Conservation (phyloP, 495 filamentous ascomycete species). For the Terfezia claveryi region DNA sequence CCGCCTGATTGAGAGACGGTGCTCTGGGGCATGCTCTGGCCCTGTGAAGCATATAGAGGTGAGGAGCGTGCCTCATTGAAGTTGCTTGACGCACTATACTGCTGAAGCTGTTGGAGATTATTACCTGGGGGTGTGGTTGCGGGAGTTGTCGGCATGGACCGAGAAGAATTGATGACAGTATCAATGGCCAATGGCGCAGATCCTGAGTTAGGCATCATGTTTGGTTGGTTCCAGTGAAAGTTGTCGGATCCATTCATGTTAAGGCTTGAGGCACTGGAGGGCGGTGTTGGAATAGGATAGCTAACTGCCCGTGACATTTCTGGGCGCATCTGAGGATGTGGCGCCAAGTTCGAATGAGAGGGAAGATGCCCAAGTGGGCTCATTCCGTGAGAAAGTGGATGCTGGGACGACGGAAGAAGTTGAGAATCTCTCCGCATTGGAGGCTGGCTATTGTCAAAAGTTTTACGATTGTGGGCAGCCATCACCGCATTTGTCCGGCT, state of each 20-base stretch:
- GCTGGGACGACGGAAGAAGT: constrained; percentile 33
- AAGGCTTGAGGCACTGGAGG: constrained; percentile 48
- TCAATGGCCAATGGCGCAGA: constrained; percentile 68
- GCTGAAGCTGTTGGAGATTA: constrained; percentile 52
- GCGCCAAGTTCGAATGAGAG: constrained; percentile 39
- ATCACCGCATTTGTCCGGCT: constrained; percentile 62
- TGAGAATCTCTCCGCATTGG: constrained; percentile 19
- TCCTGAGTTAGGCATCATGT: constrained; percentile 25
- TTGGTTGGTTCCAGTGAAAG: constrained; percentile 47
- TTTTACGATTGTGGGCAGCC: constrained; percentile 62
- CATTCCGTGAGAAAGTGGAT: constrained; percentile 66
- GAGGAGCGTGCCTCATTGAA: constrained; percentile 1
- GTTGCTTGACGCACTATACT: constrained; percentile 8
- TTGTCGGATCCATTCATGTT: constrained; percentile 45
- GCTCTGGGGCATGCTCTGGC: constrained; percentile 23
- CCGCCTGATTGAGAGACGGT: constrained; percentile 33
- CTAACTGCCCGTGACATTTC: constrained; percentile 62
- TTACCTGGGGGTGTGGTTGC: constrained; percentile 78
- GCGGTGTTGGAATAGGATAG: constrained; percentile 85
- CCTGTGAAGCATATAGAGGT: constrained; percentile 7
- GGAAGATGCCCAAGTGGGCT: constrained; percentile 25
- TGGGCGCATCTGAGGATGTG: constrained; percentile 42
- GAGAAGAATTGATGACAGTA: constrained; percentile 52
- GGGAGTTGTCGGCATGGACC: constrained; percentile 84
- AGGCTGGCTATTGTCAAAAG: background rate